Percentiles rank a stretch among this genome's conserved stretches.
These are phyloP conservation scores for Aegilops tauschii DNA, from an alignment of 176 grass and related monocot species.

Conservation along the genomic window DNA sequence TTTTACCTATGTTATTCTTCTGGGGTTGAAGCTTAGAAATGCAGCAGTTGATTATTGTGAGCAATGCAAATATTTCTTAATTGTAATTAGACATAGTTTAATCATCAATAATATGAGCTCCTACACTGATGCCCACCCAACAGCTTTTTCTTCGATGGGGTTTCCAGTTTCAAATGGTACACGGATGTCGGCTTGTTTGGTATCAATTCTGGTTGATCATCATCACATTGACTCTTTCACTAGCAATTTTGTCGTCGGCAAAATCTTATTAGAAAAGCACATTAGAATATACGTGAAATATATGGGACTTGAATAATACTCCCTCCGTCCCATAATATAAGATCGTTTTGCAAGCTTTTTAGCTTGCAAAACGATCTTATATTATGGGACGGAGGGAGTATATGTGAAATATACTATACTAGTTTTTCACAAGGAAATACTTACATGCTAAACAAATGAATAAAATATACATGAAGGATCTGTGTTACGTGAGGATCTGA, in stretches of 20 bases:
- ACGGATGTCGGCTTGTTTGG: neutral
- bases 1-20: neutral
- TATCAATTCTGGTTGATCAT: constrained; percentile 2
- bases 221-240: neutral
- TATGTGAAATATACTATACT: neutral
- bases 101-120: neutral
- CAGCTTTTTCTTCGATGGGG: neutral
- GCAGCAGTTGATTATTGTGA: neutral
- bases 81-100: constrained; percentile 2
- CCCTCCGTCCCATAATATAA: too few species aligned
- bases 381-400: neutral
- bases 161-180: neutral
- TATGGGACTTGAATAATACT: neutral
- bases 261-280: neutral
- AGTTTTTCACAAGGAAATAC: neutral
- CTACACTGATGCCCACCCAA: neutral
- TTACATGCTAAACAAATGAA: neutral
- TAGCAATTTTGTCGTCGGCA: neutral
- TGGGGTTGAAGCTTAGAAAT: constrained; percentile 21
- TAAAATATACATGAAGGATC: neutral
- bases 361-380: too few species aligned
- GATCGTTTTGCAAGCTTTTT: too few species aligned
- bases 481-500: neutral
- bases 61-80: neutral
- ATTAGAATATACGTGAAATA: neutral